Percentiles rank a stretch among this genome's conserved stretches.
Conservation (phyloP, 306 rosid genomes). For the Pterocarpus macrocarpus region DNA sequence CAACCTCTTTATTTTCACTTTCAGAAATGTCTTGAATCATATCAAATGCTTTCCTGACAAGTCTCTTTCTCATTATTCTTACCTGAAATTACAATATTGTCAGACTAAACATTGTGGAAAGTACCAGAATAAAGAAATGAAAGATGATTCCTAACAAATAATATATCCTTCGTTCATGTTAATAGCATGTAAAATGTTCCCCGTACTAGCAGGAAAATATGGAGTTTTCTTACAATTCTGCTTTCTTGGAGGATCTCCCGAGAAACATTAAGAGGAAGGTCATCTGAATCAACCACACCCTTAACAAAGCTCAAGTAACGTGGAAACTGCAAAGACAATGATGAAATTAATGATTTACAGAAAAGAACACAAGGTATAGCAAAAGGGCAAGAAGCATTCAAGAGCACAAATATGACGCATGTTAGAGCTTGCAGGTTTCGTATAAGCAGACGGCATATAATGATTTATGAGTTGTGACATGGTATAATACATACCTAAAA, state of each 20-base stretch:
- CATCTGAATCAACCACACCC: conserved; percentile 96
- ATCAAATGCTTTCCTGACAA: conserved; percentile 93
- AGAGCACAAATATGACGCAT: neutral
- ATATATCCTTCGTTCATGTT: conserved; percentile 7
- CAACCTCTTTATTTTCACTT: conserved; percentile 90
- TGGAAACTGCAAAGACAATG: conserved; percentile 76
- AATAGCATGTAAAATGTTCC: neutral
- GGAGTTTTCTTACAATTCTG: conserved; percentile 78
- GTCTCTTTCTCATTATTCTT: conserved; percentile 98
- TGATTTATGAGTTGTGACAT: neutral
- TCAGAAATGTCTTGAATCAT: conserved; percentile 98
- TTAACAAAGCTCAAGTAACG: conserved; percentile 96
- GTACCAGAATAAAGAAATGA: neutral
- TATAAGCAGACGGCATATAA: conserved; percentile 18
- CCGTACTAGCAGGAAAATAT: conserved; percentile 10
- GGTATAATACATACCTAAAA: neutral
- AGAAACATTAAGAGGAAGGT: conserved; percentile 96
- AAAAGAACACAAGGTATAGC: neutral
- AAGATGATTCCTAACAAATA: neutral
- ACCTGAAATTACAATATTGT: conserved; percentile 65
- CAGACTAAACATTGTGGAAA: neutral
- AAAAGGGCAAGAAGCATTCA: conserved; percentile 14
- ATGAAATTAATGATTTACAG: conserved; percentile 1
- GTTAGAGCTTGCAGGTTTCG: neutral
- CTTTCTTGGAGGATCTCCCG: conserved; percentile 99